phyloP scores from a whole-genome alignment of 257 asterid species.

The Salvia hispanica region DNA sequence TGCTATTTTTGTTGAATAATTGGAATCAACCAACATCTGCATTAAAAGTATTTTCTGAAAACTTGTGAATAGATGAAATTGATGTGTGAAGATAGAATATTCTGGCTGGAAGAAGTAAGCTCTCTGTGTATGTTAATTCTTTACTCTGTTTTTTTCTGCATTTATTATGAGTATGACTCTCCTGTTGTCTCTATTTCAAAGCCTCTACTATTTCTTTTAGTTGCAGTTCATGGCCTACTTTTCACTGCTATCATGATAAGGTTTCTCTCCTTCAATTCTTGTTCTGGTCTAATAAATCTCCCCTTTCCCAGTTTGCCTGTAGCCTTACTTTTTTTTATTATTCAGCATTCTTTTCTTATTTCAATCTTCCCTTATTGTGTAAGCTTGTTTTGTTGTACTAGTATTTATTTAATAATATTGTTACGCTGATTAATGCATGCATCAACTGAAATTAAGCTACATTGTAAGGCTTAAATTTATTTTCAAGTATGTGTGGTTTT shows the following conservation, averaged over 20 bases:
- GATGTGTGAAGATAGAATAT: neutral
- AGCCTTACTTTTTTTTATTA: neutral
- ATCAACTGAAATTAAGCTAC: neutral
- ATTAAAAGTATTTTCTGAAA: neutral
- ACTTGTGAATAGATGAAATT: slow-evolving; percentile 6
- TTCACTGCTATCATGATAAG: neutral
- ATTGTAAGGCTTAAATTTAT: neutral
- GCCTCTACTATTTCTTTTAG: slow-evolving; percentile 10
- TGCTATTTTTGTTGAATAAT: slow-evolving; percentile 8
- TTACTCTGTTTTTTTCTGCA: neutral
- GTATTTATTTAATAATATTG: neutral
- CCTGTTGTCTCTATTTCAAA: slow-evolving; percentile 5
- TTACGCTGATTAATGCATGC: neutral
- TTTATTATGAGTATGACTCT: slow-evolving; percentile 19
- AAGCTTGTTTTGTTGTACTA: neutral
- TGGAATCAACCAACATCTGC: neutral
- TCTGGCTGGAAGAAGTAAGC: slow-evolving; percentile 9
- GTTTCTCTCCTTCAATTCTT: neutral
- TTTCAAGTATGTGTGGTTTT: neutral
- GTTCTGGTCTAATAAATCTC: slow-evolving; percentile 2
- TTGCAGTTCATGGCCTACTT: slow-evolving; percentile 3
- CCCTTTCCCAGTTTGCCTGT: neutral
- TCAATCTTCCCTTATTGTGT: neutral
- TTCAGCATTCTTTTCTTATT: neutral
- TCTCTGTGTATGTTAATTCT: neutral